These are phyloP conservation scores for Pseudogymnoascus sp. DNA, from an alignment of 2,329 filamentous ascomycete species.

Conservation along the genomic window DNA sequence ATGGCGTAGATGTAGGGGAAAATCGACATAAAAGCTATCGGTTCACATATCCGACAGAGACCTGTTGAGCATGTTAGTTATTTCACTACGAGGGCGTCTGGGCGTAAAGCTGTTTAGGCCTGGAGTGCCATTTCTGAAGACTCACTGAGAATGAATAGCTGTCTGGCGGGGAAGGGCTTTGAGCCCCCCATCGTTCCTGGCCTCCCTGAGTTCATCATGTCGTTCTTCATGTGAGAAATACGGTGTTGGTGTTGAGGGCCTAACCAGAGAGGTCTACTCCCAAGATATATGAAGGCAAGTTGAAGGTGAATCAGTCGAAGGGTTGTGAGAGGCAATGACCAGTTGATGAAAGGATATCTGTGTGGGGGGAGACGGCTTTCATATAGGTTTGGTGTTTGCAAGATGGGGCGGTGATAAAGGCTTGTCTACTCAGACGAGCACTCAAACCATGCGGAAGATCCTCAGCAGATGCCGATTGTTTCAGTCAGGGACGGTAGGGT, in stretches of 20 bases:
- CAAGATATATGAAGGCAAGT: not conserved
- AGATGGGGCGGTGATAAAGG: not conserved
- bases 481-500: not conserved
- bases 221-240: not conserved
- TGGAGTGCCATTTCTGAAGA: constrained; percentile 6
- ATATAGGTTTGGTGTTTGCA: constrained; percentile 1
- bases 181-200: constrained; percentile 22
- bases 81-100: not conserved
- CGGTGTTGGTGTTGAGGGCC: not conserved
- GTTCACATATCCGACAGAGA: constrained; percentile 91
- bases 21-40: constrained; percentile 98
- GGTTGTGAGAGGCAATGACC: not conserved
- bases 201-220: not conserved
- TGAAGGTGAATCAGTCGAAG: not conserved
- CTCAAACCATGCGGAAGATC: constrained; percentile 1
- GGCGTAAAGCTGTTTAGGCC: not conserved
- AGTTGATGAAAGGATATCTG: not conserved
- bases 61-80: constrained; percentile 41
- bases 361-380: not conserved
- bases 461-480: not conserved
- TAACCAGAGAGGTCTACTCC: not conserved
- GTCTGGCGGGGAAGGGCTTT: constrained; percentile 31
- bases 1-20: constrained; percentile 98
- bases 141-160: constrained; percentile 44
- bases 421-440: not conserved